Base-by-base conservation (phyloP, 331 rosid genomes). In the Pyrus hybrid region DNA sequence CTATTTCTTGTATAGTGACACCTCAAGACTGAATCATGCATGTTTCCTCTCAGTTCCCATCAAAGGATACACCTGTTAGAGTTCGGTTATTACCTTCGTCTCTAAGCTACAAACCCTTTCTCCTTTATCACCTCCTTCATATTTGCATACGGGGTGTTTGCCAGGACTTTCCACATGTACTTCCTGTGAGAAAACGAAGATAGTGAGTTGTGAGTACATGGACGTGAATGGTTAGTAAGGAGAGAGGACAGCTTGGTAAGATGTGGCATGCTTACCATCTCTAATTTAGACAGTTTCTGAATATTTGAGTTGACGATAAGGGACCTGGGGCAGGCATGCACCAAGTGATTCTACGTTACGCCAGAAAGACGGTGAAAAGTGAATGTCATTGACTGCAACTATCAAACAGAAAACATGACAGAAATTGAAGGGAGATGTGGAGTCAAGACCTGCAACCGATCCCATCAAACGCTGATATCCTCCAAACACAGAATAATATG, bases 21-120 rank as follows among this genome's bases (percentile, higher is more conserved):
- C 13, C 43, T 8, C 43, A 37, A 37, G 43, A 0, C 43, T 37
- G 43, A 37, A 37, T 37, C 43, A 37, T 37, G 43, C 13, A 37
- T 37, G 43, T 37, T 60, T 61, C 13, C 45, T 12, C 68, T 18
- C 20, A 25, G 37, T 28, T 63, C 47, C 66, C 35, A 26, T 81
- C 71, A 66, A 74, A 25, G 68, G 58, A 47, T 47, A 47, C 54
- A 47, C 18, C 54, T 16, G 54, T 14, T 47, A 47, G 54, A 47
- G 18, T 47, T 47, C 53, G 53, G 20, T 2, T 14, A 13, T 26
- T 53, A 30, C 72, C 23, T 74, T 54, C 77, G 85, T 84, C 82
- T 71, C 75, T 13, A 66, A 57, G 76, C 68, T 63, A 17, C 41
- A 29, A 35, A 62, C 75, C 72, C 66, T 64, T 68, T 49, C 60